Evolutionary conservation across 2,329 filamentous ascomycete genomes (phyloP).

Genomic region (Rhynchosporium graminicola): DNA sequence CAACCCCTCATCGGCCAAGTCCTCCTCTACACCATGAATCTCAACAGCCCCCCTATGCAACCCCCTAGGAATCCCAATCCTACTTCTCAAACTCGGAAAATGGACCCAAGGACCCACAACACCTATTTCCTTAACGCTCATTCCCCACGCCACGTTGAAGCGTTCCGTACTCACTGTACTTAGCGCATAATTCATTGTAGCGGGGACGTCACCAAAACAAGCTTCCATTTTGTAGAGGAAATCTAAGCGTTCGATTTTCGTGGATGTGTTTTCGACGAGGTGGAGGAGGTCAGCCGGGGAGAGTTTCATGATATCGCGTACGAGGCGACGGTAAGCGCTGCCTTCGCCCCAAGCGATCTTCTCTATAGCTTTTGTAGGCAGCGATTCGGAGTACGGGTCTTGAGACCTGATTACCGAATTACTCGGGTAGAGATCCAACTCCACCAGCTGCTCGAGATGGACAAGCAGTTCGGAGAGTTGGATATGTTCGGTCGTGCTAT

Average conservation of each 20-base stretch:
- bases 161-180: conserved; percentile 24
- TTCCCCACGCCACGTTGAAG: conserved; percentile 18
- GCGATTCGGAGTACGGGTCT: conserved; percentile 33
- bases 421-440: conserved; percentile 38
- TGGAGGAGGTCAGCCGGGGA: conserved; percentile 35
- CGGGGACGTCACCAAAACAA: conserved; percentile 33
- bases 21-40: conserved; percentile 3
- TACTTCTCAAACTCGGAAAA: conserved; percentile 16
- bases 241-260: conserved; percentile 35
- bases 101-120: conserved; percentile 10
- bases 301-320: conserved; percentile 36
- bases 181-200: conserved; percentile 35
- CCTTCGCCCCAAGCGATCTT: conserved; percentile 39
- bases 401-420: conserved; percentile 32
- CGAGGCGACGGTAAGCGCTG: conserved; percentile 30
- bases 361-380: conserved; percentile 30
- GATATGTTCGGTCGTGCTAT: conserved; percentile 34
- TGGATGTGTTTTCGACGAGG: conserved; percentile 36
- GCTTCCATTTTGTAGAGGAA: conserved; percentile 33
- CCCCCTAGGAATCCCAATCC: not conserved
- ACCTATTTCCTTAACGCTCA: conserved; percentile 12
- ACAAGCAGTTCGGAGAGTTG: conserved; percentile 37
- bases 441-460: conserved; percentile 36
- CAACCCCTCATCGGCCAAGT: conserved; percentile 22
- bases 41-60: not conserved